These are phyloP conservation scores for Flaveria brownii DNA, from an alignment of 129 eudicot species.

Conservation along the genomic window DNA sequence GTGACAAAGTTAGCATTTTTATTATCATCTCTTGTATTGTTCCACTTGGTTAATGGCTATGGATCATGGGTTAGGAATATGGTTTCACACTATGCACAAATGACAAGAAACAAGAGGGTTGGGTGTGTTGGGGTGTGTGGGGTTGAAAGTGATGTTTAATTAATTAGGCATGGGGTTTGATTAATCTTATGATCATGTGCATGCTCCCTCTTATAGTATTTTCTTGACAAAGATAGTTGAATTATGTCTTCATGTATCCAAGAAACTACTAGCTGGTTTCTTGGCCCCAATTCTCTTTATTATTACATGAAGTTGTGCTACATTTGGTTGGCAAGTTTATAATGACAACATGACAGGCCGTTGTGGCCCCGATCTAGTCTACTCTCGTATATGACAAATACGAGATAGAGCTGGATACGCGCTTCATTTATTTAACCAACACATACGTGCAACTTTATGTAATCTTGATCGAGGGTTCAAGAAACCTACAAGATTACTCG, in stretches of 20 bases:
- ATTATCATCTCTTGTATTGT: conserved; percentile 5
- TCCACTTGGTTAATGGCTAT: conserved; percentile 33
- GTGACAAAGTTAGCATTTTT: neutral
- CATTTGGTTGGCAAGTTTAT: conserved; percentile 36
- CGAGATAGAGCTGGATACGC: neutral
- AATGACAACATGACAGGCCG: conserved; percentile 4
- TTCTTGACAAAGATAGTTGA: conserved; percentile 40
- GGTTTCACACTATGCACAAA: conserved; percentile 20
- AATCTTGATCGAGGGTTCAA: neutral
- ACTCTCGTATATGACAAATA: conserved; percentile 8
- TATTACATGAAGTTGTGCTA: conserved; percentile 36
- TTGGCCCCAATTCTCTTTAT: conserved; percentile 32
- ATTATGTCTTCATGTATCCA: conserved; percentile 34
- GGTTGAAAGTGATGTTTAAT: conserved; percentile 19
- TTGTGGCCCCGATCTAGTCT: neutral
- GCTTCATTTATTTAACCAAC: neutral
- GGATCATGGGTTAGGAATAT: conserved; percentile 30
- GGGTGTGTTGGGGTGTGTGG: neutral
- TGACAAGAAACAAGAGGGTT: conserved; percentile 19
- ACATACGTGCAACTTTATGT: neutral
- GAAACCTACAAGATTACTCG: too few relatives aligned
- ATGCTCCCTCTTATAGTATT: conserved; percentile 28
- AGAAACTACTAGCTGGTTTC: conserved; percentile 41
- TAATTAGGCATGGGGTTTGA: conserved; percentile 16
- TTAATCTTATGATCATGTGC: conserved; percentile 35